Evolutionary conservation across 2,329 filamentous ascomycete genomes (phyloP).

Genomic region (Colletotrichum truncatum): DNA sequence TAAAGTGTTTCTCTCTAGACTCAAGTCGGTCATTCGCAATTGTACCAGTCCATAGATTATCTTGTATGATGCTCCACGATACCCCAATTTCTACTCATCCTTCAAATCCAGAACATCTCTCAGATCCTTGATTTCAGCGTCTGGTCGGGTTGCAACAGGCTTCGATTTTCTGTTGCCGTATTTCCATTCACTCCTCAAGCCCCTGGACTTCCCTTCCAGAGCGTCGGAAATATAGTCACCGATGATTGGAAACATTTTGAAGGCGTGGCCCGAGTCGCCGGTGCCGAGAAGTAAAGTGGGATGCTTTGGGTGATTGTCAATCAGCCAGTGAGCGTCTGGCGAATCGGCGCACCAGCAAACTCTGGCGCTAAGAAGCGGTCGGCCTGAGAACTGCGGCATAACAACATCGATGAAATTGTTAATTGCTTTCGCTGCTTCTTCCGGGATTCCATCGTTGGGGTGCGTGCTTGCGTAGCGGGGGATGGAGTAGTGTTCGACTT

Average conservation of each 20-base stretch:
- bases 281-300: slow-evolving; percentile 33
- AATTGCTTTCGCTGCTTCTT: slow-evolving; percentile 24
- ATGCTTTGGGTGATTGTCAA: slow-evolving; percentile 36
- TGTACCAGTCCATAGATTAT: background rate
- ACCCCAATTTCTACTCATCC: background rate
- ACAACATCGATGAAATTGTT: slow-evolving; percentile 28
- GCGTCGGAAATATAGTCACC: slow-evolving; percentile 35
- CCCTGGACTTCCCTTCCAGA: slow-evolving; percentile 29
- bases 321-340: slow-evolving; percentile 43
- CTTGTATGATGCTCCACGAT: background rate
- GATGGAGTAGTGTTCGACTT: slow-evolving; percentile 19
- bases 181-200: slow-evolving; percentile 34
- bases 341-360: slow-evolving; percentile 45
- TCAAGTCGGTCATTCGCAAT: background rate
- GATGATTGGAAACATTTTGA: slow-evolving; percentile 39
- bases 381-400: slow-evolving; percentile 36
- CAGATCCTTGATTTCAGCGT: slow-evolving; percentile 34
- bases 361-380: slow-evolving; percentile 33
- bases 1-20: background rate
- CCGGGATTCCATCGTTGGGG: slow-evolving; percentile 26
- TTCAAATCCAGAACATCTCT: slow-evolving; percentile 29
- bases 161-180: slow-evolving; percentile 30
- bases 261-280: slow-evolving; percentile 37
- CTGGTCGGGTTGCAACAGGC: slow-evolving; percentile 28
- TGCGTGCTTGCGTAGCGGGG: slow-evolving; percentile 30